Evolutionary conservation across 768 basidiomycete genomes (phyloP), one percentile per base, ranked within the genome.

Genomic region (Agrocybe praecox): DNA sequence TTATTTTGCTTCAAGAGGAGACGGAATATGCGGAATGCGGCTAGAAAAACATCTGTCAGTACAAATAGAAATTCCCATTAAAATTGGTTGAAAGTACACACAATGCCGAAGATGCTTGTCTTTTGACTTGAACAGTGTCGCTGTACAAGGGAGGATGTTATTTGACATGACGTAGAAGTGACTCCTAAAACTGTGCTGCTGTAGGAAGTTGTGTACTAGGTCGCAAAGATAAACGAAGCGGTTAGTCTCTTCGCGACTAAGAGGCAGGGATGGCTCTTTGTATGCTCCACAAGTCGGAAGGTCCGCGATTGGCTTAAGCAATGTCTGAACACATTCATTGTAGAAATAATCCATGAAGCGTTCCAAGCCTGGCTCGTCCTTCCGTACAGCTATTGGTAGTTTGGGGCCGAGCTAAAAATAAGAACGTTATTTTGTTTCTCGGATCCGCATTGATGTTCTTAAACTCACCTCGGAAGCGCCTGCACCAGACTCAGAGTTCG

Each of bases 81-180:
- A 26, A 19, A 48, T 49, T 29, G 15, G 45, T 21, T 50, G 23
- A 33, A 56, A 22, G 32, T 18, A 76, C 90, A 60, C 65, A 96
- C 96, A 90, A 70, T 97, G 86, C 33, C 93, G 87, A 43, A 98
- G 80, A 68, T 97, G 92, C 70, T 98, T 98, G 69, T 97, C 94
- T 66, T 86, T 86, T 49, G 86, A 83, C 58, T 83, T 87, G 52
- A 98, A 80, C 43, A 99, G 75, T 9, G 86, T 83, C 40, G 90
- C 90, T 60, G 96, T 78, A 57, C 87, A 86, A 49, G 80, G 67
- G 49, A 92, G 78, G 62, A 98, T 84, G 62, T 86, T 85, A 40
- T 87, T 86, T 1, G 94, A 88, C 63, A 97, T 82, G 69, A 96
- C 80, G 68, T 88, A 94, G 75, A 92, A 94, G 73, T 94, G 90